These are phyloP conservation scores for Podaxis rugospora DNA, from an alignment of 768 basidiomycete genomes.

Conservation along the genomic window DNA sequence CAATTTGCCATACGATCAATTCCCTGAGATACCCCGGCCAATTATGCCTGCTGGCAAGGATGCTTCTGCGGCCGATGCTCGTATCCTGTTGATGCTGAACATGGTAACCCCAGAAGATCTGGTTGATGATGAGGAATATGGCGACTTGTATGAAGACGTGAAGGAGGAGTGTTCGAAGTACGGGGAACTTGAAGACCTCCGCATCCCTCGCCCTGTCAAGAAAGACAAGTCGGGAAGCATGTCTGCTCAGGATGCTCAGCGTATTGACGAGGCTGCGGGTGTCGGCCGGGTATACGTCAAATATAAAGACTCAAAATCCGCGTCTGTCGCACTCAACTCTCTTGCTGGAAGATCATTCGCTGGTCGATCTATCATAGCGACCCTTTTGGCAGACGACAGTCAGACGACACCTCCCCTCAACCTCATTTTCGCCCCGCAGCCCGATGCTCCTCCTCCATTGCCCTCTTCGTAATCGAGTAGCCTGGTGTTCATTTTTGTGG, in stretches of 20 bases:
- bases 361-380: constrained; percentile 84
- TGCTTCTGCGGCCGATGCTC: constrained; percentile 49
- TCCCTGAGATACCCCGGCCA: constrained; percentile 80
- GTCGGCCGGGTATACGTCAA: constrained; percentile 96
- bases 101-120: constrained; percentile 97
- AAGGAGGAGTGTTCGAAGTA: constrained; percentile 84
- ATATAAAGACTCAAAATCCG: constrained; percentile 59
- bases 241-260: constrained; percentile 60
- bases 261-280: constrained; percentile 83
- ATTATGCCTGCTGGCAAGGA: constrained; percentile 81
- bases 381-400: constrained; percentile 77
- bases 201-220: constrained; percentile 86
- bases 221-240: constrained; percentile 76
- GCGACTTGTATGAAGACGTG: constrained; percentile 92
- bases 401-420: constrained; percentile 80
- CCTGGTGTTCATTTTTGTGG: not conserved
- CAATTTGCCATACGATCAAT: constrained; percentile 73
- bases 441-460: constrained; percentile 76
- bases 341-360: constrained; percentile 89
- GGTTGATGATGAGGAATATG: constrained; percentile 85
- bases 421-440: constrained; percentile 81
- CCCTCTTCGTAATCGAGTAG: constrained; percentile 28
- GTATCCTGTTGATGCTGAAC: constrained; percentile 95
- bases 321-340: constrained; percentile 71
- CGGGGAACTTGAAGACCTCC: constrained; percentile 78